Conservation (phyloP, 2,329 filamentous ascomycete genomes). For the Phoma sp. region DNA sequence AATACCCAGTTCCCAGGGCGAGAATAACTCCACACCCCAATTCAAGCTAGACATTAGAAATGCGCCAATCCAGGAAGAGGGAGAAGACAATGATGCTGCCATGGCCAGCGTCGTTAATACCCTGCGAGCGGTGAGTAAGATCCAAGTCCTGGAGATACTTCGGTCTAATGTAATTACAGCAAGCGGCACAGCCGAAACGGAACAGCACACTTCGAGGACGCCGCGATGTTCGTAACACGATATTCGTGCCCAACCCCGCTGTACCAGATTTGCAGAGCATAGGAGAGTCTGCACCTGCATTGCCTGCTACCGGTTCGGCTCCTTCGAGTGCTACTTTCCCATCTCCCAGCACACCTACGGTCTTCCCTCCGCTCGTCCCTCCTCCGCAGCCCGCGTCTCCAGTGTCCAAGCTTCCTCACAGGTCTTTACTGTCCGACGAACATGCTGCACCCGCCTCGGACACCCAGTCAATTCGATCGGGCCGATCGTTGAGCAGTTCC, state of each 20-base stretch:
- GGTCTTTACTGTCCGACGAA: constrained; percentile 54
- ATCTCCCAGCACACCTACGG: constrained; percentile 10
- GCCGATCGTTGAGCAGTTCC: constrained; percentile 76
- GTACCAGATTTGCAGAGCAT: constrained; percentile 50
- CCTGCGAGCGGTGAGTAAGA: constrained; percentile 62
- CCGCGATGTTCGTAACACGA: constrained; percentile 89
- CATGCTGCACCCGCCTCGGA: constrained; percentile 72
- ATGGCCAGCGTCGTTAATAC: constrained; percentile 78
- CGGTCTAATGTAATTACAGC: constrained; percentile 49
- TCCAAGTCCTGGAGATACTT: background rate
- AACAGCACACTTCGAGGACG: constrained; percentile 83
- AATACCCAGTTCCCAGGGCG: constrained; percentile 26
- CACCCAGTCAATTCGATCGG: constrained; percentile 89
- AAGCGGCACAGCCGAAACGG: constrained; percentile 62
- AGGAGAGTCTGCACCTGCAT: constrained; percentile 40
- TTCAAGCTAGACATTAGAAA: constrained; percentile 84
- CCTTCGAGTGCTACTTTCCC: constrained; percentile 24
- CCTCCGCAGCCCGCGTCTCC: constrained; percentile 46
- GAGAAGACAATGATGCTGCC: constrained; percentile 75
- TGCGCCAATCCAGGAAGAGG: constrained; percentile 79
- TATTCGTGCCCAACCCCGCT: constrained; percentile 70
- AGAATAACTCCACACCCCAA: constrained; percentile 51
- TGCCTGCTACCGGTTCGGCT: constrained; percentile 23
- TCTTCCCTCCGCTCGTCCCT: constrained; percentile 27
- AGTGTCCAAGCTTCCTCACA: constrained; percentile 45